These are phyloP conservation scores for Melocanna baccifera DNA, from an alignment of 176 grass and related monocot genomes.

Conservation along the genomic window DNA sequence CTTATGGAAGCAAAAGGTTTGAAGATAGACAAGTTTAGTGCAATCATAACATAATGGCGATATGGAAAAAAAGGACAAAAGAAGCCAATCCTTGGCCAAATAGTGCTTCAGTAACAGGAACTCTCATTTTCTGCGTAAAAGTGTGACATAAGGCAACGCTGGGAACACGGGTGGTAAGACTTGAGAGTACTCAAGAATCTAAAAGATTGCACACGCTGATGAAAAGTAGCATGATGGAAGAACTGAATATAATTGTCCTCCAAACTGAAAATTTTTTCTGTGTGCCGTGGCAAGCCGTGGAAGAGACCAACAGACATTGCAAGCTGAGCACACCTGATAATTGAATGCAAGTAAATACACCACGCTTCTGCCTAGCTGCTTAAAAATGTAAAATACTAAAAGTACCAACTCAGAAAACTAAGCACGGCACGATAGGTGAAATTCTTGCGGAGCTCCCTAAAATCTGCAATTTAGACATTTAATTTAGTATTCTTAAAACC, in stretches of 20 bases:
- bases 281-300: not conserved
- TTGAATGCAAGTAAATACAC: not conserved
- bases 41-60: not conserved
- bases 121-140: not conserved
- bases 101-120: not conserved
- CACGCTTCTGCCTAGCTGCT: not conserved
- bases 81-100: not conserved
- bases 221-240: not conserved
- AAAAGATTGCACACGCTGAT: not conserved
- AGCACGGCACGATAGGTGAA: not conserved
- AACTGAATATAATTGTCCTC: not conserved
- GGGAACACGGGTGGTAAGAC: not conserved
- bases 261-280: not conserved
- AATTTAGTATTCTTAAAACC: not conserved
- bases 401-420: not conserved
- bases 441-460: not conserved
- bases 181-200: not conserved
- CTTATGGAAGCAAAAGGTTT: not conserved
- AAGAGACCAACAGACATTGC: not conserved
- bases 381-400: not conserved
- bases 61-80: not conserved
- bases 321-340: not conserved
- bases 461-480: not conserved
- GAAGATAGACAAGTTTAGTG: not conserved
- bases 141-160: too few relatives aligned